Conservation (phyloP, 2,329 filamentous ascomycete species). For the Aspergillus thermomutatus region DNA sequence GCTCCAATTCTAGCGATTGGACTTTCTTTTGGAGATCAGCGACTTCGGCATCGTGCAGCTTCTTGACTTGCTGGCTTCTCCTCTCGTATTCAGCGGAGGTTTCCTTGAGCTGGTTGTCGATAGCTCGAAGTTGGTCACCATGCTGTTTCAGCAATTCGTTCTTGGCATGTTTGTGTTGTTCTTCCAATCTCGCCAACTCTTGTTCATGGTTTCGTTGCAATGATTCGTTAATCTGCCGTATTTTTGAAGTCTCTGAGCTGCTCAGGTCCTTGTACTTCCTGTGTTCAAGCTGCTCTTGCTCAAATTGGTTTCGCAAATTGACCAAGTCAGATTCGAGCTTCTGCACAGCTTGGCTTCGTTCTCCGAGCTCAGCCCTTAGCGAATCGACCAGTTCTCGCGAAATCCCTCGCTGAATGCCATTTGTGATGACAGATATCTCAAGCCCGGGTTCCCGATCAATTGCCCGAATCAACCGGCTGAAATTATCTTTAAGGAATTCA, state of each 20-base stretch:
- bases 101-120: conserved; percentile 48
- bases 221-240: conserved; percentile 66
- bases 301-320: conserved; percentile 53
- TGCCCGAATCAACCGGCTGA: conserved; percentile 75
- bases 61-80: conserved; percentile 34
- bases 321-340: conserved; percentile 56
- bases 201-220: conserved; percentile 68
- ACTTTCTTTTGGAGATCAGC: conserved; percentile 62
- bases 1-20: conserved; percentile 53
- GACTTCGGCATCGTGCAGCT: conserved; percentile 57
- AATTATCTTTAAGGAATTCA: conserved; percentile 95
- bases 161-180: conserved; percentile 44
- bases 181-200: conserved; percentile 56
- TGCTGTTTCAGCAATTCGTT: conserved; percentile 43
- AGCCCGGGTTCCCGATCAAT: conserved; percentile 88
- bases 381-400: conserved; percentile 92
- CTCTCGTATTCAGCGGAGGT: conserved; percentile 40
- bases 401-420: conserved; percentile 81
- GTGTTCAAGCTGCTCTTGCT: conserved; percentile 72
- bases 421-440: conserved; percentile 76
- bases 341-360: conserved; percentile 62
- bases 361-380: conserved; percentile 70
- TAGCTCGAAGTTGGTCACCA: conserved; percentile 45
- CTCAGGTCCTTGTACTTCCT: conserved; percentile 61
- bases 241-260: conserved; percentile 52